Evolutionary conservation across 2,329 filamentous ascomycete species (phyloP).

Genomic region (Claviceps cyperi): DNA sequence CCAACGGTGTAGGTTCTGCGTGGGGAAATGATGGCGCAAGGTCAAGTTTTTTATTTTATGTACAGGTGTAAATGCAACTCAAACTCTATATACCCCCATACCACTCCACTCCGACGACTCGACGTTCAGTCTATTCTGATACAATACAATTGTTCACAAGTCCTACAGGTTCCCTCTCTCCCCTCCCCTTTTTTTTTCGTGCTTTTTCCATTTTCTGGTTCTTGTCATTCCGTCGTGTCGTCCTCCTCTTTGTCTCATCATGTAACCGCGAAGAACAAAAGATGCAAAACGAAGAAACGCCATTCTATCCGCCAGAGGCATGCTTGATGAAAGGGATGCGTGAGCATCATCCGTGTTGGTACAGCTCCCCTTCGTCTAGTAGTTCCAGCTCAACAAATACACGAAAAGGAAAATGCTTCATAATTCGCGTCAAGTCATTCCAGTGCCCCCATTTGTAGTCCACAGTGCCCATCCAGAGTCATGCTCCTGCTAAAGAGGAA

Average conservation of each 20-base stretch:
- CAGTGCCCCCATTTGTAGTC: too few relatives aligned
- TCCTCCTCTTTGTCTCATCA: background rate
- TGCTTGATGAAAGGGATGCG: background rate
- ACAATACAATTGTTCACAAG: background rate
- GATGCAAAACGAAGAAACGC: background rate
- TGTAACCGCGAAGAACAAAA: background rate
- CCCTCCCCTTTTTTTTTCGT: background rate
- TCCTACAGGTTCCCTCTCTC: background rate
- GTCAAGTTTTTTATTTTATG: too few relatives aligned
- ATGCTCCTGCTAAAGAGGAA: too few relatives aligned
- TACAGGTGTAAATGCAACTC: background rate
- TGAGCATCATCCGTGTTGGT: background rate
- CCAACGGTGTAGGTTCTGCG: slow-evolving; percentile 25
- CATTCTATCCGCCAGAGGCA: background rate
- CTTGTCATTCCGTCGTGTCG: background rate
- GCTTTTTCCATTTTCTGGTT: background rate
- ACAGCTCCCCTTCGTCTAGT: background rate
- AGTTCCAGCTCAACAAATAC: background rate
- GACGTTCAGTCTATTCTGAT: background rate
- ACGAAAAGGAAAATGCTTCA: slow-evolving; percentile 14
- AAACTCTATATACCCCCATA: background rate
- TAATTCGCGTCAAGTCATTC: too few relatives aligned
- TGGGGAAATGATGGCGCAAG: slow-evolving; percentile 24
- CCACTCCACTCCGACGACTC: too few relatives aligned
- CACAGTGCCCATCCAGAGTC: too few relatives aligned